phyloP scores from a whole-genome alignment of 2,329 filamentous ascomycete genomes.

The Verticillium longisporum region DNA sequence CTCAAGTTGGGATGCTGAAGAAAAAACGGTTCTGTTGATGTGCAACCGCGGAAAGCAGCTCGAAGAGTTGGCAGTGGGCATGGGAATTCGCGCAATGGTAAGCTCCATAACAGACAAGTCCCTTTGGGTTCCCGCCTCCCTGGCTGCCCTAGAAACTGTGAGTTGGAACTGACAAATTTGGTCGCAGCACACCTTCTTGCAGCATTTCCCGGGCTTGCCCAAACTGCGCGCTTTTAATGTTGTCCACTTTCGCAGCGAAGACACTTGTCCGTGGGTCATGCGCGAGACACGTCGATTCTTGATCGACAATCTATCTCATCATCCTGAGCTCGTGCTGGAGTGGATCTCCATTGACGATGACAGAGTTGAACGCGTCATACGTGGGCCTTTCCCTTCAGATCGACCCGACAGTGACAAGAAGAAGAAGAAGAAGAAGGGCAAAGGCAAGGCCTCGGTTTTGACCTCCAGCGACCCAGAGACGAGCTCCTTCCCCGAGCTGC shows the following conservation, averaged over 20 bases:
- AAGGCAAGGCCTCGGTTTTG: constrained; percentile 10
- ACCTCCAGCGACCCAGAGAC: constrained; percentile 3
- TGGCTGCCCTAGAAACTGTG: no score
- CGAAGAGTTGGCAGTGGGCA: constrained; percentile 48
- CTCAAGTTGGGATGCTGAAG: constrained; percentile 49
- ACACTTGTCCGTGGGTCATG: constrained; percentile 50
- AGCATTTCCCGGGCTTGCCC: constrained; percentile 38
- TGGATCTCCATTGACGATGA: constrained; percentile 51
- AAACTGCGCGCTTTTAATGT: constrained; percentile 50
- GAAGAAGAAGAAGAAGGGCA: constrained; percentile 26
- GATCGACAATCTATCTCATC: constrained; percentile 49
- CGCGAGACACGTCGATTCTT: constrained; percentile 52
- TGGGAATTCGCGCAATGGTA: constrained; percentile 49
- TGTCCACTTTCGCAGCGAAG: constrained; percentile 45
- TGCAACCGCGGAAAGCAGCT: constrained; percentile 41
- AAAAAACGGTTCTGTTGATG: constrained; percentile 46
- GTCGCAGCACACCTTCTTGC: constrained; percentile 49
- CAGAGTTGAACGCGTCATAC: constrained; percentile 40
- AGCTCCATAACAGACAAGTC: constrained; percentile 15
- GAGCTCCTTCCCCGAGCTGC: constrained; percentile 18
- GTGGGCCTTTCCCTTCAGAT: constrained; percentile 20
- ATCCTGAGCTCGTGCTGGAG: constrained; percentile 48
- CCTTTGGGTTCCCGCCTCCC: no score
- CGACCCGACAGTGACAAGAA: constrained; percentile 23
- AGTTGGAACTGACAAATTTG: background rate